Conservation (phyloP, 2,329 filamentous ascomycete genomes). For the Pseudogymnoascus sp. region DNA sequence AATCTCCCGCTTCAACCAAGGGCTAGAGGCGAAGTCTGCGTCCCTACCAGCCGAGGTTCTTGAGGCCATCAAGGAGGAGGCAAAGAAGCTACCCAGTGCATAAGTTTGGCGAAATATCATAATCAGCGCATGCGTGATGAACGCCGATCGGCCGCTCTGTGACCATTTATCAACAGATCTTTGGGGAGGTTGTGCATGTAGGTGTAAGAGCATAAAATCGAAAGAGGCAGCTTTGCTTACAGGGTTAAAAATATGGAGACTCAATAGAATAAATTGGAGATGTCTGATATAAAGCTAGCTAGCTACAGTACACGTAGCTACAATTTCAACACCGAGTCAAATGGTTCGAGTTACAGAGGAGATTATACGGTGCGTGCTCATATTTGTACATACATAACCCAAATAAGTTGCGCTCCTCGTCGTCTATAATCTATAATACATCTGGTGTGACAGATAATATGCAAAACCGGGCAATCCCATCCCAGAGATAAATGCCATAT, state of each 20-base stretch:
- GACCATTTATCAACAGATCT: slow-evolving; percentile 3
- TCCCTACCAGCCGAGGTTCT: neutral
- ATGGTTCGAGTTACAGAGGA: neutral
- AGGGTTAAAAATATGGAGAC: neutral
- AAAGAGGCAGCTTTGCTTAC: neutral
- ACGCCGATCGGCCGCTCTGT: neutral
- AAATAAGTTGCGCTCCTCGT: slow-evolving; percentile 1
- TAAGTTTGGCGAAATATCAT: slow-evolving; percentile 5
- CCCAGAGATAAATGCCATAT: neutral
- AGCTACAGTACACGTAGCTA: neutral
- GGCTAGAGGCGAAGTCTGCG: slow-evolving; percentile 36
- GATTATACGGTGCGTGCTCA: neutral
- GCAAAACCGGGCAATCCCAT: neutral
- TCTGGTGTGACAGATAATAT: slow-evolving; percentile 3
- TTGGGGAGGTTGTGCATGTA: neutral
- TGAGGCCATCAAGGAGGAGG: slow-evolving; percentile 3
- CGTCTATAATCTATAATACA: slow-evolving; percentile 6
- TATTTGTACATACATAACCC: slow-evolving; percentile 4
- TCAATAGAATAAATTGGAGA: neutral
- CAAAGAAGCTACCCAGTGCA: slow-evolving; percentile 2
- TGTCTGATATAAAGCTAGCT: neutral
- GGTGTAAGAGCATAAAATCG: slow-evolving; percentile 3
- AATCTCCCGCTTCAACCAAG: slow-evolving; percentile 57
- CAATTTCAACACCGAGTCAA: neutral
- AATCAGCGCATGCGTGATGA: neutral